These are phyloP conservation scores for Cercophora samala DNA, from an alignment of 495 filamentous ascomycete species.

Conservation along the genomic window DNA sequence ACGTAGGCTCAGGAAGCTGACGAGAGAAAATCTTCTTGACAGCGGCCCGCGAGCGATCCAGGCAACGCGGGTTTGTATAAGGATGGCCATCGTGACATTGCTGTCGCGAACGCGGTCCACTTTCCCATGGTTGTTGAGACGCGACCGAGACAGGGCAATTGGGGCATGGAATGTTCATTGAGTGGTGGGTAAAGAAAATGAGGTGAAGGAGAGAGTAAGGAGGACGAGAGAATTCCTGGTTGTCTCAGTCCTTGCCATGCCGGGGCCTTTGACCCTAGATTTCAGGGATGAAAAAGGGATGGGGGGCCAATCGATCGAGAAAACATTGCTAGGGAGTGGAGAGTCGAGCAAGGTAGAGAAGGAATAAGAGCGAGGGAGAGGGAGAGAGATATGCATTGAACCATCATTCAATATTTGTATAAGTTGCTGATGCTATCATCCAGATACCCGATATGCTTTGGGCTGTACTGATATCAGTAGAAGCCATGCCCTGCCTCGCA, in stretches of 20 bases:
- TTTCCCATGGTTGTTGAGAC: background rate
- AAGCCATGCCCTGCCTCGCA: background rate
- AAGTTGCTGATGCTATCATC: background rate
- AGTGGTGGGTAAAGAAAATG: background rate
- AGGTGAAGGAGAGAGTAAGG: background rate
- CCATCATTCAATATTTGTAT: background rate
- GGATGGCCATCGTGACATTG: background rate
- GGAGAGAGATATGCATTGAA: background rate
- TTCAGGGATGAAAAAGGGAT: conserved; percentile 1
- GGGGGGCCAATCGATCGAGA: background rate
- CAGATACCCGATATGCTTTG: background rate
- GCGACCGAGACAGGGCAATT: conserved; percentile 7
- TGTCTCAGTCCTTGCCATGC: conserved; percentile 1
- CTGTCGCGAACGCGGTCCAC: conserved; percentile 2
- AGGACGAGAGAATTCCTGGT: background rate
- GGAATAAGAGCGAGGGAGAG: background rate
- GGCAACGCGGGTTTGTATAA: background rate
- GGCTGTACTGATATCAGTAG: background rate
- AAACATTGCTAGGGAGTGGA: background rate
- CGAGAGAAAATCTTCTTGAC: background rate
- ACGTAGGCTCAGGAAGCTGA: background rate
- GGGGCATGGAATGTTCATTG: conserved; percentile 8
- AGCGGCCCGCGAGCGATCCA: background rate
- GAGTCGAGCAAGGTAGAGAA: background rate
- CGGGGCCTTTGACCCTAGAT: too few relatives aligned